Percentiles rank a stretch among this genome's conserved stretches.
Evolutionary conservation across 2,329 filamentous ascomycete genomes (phyloP).

Genomic region (Geoglossum cookeanum): DNA sequence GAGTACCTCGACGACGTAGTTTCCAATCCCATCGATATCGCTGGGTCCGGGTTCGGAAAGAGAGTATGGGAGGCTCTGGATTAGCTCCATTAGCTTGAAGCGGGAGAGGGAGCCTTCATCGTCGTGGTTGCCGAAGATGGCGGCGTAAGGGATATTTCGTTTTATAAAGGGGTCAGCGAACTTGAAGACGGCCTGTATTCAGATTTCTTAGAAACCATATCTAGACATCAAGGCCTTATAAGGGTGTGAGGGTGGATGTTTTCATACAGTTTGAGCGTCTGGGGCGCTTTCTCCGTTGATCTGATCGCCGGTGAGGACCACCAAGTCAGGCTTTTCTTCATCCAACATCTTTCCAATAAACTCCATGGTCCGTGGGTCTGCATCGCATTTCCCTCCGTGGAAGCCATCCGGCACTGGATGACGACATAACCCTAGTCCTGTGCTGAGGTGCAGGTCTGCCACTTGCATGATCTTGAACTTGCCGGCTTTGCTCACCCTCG

Average conservation of each 20-base stretch:
- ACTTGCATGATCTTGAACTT: constrained; percentile 96
- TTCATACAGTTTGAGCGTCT: constrained; percentile 62
- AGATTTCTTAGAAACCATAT: background rate
- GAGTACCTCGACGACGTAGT: constrained; percentile 83
- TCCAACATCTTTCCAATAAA: constrained; percentile 72
- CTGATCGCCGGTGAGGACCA: constrained; percentile 83
- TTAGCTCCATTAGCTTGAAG: constrained; percentile 61
- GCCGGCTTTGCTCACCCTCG: constrained; percentile 68
- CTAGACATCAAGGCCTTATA: constrained; percentile 1
- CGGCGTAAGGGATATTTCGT: constrained; percentile 77
- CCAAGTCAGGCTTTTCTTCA: constrained; percentile 82
- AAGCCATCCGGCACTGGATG: constrained; percentile 75
- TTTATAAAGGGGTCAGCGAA: constrained; percentile 68
- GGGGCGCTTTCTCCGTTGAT: constrained; percentile 86
- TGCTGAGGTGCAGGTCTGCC: constrained; percentile 85
- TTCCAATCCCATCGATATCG: constrained; percentile 76
- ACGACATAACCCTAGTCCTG: constrained; percentile 67
- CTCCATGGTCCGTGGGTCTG: constrained; percentile 76
- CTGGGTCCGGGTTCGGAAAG: constrained; percentile 68
- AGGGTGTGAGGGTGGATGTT: background rate
- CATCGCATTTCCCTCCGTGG: constrained; percentile 67
- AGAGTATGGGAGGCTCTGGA: constrained; percentile 76
- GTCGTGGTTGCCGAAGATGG: constrained; percentile 95
- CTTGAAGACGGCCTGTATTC: constrained; percentile 76
- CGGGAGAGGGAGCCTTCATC: constrained; percentile 73